Evolutionary conservation across 352 stramenopile species (phyloP).

Genomic region (Phytopythium cucurbitacearum): DNA sequence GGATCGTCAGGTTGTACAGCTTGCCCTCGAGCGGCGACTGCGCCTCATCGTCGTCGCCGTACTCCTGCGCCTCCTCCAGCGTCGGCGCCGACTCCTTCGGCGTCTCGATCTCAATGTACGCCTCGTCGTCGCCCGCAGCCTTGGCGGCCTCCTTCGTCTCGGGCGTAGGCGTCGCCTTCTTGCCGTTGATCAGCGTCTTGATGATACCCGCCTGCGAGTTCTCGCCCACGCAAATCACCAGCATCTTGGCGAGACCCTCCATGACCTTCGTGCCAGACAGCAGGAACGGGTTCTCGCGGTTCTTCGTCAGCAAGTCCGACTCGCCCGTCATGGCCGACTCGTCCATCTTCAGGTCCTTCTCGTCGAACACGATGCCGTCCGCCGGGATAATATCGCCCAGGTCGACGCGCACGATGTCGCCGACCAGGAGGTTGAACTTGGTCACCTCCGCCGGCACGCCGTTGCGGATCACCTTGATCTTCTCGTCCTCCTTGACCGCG

Average conservation of each 20-base stretch:
- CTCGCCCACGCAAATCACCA: constrained; percentile 90
- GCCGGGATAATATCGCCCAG: constrained; percentile 89
- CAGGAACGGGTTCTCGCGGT: constrained; percentile 75
- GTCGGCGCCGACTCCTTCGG: constrained; percentile 19
- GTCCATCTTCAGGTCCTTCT: constrained; percentile 86
- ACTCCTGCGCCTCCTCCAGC: constrained; percentile 14
- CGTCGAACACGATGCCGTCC: constrained; percentile 84
- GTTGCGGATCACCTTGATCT: constrained; percentile 76
- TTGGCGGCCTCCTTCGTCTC: constrained; percentile 37
- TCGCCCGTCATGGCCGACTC: constrained; percentile 90
- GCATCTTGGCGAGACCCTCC: constrained; percentile 87
- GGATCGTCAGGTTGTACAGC: constrained; percentile 74
- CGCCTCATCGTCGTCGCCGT: constrained; percentile 23
- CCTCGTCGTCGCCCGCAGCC: constrained; percentile 12
- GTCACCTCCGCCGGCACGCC: constrained; percentile 45
- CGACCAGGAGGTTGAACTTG: constrained; percentile 85
- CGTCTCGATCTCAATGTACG: constrained; percentile 55
- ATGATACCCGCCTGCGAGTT: constrained; percentile 91
- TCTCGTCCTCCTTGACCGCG: constrained; percentile 69
- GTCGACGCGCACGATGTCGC: constrained; percentile 81
- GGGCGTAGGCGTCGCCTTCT: constrained; percentile 37
- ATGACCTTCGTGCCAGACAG: constrained; percentile 91
- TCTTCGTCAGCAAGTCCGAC: constrained; percentile 82
- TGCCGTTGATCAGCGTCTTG: constrained; percentile 65
- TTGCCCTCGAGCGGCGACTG: constrained; percentile 81